Evolutionary conservation across 371 early-diverging fungal genomes (phyloP).

Genomic region (Parasitella parasitica): DNA sequence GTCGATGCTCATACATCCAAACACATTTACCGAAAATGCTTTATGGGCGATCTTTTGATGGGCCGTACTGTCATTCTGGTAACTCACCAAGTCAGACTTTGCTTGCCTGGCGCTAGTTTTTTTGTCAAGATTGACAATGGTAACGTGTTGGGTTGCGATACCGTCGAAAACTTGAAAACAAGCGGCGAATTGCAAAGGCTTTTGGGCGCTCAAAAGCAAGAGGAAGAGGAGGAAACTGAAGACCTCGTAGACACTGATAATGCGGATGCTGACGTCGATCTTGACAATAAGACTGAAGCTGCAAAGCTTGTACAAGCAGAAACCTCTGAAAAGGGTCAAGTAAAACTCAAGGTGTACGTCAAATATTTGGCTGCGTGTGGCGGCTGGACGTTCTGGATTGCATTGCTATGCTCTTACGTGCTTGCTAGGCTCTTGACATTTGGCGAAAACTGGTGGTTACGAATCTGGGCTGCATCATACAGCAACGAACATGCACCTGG

Average conservation of each 20-base stretch:
- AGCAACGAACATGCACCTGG: neutral
- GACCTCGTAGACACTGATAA: conserved; percentile 48
- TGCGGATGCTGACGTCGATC: conserved; percentile 11
- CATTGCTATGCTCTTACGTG: conserved; percentile 45
- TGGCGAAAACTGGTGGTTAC: conserved; percentile 39
- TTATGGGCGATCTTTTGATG: conserved; percentile 66
- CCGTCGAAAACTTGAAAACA: conserved; percentile 12
- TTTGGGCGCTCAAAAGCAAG: conserved; percentile 11
- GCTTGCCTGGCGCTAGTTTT: conserved; percentile 68
- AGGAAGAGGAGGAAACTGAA: conserved; percentile 9
- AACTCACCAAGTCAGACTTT: conserved; percentile 80
- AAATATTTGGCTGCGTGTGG: conserved; percentile 69
- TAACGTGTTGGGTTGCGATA: conserved; percentile 42
- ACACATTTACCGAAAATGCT: conserved; percentile 69
- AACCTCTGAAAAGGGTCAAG: conserved; percentile 50
- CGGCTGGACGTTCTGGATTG: conserved; percentile 56
- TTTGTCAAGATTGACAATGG: conserved; percentile 74
- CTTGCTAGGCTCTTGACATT: conserved; percentile 48
- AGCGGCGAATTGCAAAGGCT: conserved; percentile 11
- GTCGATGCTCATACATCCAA: conserved; percentile 87
- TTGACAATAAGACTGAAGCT: conserved; percentile 25
- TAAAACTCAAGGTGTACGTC: conserved; percentile 59
- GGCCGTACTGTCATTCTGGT: conserved; percentile 84
- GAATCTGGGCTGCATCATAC: conserved; percentile 32
- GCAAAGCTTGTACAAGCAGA: conserved; percentile 49